A percentile compares a stretch with the other conserved stretches of the same genome.
These are phyloP conservation scores for Alternaria incomplexa DNA, from an alignment of 2,329 filamentous ascomycete genomes.

Conservation along the genomic window DNA sequence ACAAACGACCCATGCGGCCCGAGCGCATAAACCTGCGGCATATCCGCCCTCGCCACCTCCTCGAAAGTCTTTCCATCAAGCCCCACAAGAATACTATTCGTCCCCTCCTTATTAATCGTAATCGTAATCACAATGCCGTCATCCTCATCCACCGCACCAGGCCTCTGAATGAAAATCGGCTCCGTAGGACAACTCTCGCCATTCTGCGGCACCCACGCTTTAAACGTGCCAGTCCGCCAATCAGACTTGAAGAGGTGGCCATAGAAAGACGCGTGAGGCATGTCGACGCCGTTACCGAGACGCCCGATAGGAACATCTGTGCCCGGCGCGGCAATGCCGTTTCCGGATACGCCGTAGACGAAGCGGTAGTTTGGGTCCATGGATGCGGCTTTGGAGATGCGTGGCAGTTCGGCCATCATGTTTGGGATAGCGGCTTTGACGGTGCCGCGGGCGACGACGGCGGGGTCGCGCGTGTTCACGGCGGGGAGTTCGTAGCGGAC, in stretches of 20 bases:
- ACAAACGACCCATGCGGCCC: neutral
- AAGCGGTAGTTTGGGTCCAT: slow-evolving; percentile 1
- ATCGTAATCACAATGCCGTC: neutral
- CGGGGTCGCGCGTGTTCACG: neutral
- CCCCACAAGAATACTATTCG: neutral
- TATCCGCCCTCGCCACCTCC: neutral
- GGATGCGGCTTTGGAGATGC: neutral
- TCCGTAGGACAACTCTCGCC: neutral
- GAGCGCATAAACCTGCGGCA: neutral
- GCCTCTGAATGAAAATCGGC: neutral
- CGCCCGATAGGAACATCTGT: neutral
- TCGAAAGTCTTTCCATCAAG: neutral
- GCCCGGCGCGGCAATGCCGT: neutral
- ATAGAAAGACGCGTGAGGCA: neutral
- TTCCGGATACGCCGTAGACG: neutral
- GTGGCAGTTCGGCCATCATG: neutral
- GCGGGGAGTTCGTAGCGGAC: neutral
- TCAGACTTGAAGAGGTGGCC: neutral
- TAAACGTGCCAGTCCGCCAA: neutral
- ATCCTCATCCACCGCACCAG: neutral
- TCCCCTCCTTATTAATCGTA: neutral
- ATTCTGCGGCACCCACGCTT: neutral
- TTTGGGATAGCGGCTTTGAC: neutral
- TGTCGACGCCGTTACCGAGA: neutral
- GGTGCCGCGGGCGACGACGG: neutral